These are phyloP conservation scores for Suillus subalutaceus DNA, from an alignment of 768 basidiomycete species.

Conservation along the genomic window DNA sequence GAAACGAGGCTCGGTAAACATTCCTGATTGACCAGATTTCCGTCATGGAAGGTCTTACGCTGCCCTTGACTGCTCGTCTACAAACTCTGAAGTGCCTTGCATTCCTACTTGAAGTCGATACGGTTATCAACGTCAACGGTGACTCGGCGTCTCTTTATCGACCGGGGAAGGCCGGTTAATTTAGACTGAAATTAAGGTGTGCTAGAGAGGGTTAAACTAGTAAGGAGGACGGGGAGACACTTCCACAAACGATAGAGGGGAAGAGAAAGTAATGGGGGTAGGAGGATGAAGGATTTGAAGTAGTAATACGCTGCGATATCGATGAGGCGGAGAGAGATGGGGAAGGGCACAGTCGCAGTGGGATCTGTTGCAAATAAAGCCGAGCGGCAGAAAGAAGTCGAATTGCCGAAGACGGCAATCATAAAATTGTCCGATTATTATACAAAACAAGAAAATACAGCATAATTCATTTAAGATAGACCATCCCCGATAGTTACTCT, in stretches of 20 bases:
- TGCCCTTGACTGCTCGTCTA: slow-evolving; percentile 34
- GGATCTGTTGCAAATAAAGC: slow-evolving; percentile 45
- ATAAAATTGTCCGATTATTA: slow-evolving; percentile 34
- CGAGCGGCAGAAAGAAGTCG: slow-evolving; percentile 39
- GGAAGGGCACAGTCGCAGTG: slow-evolving; percentile 35
- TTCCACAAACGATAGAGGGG: neutral
- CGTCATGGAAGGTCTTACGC: slow-evolving; percentile 20
- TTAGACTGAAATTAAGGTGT: slow-evolving; percentile 36
- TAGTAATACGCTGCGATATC: slow-evolving; percentile 27
- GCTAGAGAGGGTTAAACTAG: slow-evolving; percentile 15
- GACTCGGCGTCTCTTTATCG: slow-evolving; percentile 44
- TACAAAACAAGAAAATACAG: slow-evolving; percentile 23
- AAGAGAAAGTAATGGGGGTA: neutral
- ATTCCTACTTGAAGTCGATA: slow-evolving; percentile 27
- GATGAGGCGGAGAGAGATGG: slow-evolving; percentile 32
- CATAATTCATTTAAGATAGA: neutral
- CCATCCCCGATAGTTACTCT: neutral
- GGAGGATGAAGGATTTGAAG: slow-evolving; percentile 13
- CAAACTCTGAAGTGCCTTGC: slow-evolving; percentile 29
- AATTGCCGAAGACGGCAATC: slow-evolving; percentile 42
- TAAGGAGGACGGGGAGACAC: slow-evolving; percentile 1
- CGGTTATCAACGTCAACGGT: slow-evolving; percentile 43
- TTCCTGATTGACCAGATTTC: slow-evolving; percentile 12
- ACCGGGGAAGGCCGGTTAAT: slow-evolving; percentile 44
- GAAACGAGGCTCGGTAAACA: slow-evolving; percentile 15